Percentiles rank a stretch among this genome's conserved stretches.
phyloP scores from a whole-genome alignment of 768 basidiomycete genomes.

The Panaeolus papilionaceus region DNA sequence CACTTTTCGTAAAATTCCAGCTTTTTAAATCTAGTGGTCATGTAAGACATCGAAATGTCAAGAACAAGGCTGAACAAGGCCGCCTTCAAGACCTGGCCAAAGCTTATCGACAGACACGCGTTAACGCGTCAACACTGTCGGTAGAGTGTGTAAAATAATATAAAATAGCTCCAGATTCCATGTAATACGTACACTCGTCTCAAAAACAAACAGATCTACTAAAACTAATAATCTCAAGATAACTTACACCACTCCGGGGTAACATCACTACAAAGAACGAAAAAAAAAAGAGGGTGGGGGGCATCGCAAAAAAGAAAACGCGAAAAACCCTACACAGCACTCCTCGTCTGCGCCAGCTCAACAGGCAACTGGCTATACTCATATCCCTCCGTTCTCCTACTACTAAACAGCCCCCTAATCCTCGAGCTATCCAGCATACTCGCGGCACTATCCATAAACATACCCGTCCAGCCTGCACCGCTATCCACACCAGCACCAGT shows the following conservation, averaged over 20 bases:
- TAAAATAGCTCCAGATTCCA: conserved; percentile 8
- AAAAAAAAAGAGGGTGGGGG: neutral
- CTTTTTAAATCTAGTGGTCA: too few relatives aligned
- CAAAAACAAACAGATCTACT: neutral
- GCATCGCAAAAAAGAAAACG: conserved; percentile 14
- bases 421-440: conserved; percentile 46
- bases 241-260: conserved; percentile 2
- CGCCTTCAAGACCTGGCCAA: neutral
- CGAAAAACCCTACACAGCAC: conserved; percentile 19
- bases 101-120: too few relatives aligned
- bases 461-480: conserved; percentile 48
- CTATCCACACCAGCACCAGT: conserved; percentile 33
- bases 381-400: conserved; percentile 40
- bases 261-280: neutral
- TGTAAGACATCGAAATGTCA: neutral
- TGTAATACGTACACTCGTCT: conserved; percentile 4
- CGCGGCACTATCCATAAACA: conserved; percentile 53
- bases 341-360: conserved; percentile 54
- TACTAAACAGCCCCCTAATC: conserved; percentile 46
- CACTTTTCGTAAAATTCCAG: too few relatives aligned
- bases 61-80: neutral
- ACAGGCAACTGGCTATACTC: conserved; percentile 79
- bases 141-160: neutral
- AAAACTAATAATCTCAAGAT: neutral
- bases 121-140: too few relatives aligned